These are phyloP conservation scores for Puccinia sorghi DNA, from an alignment of 1,284 basidiomycete species.

Conservation along the genomic window DNA sequence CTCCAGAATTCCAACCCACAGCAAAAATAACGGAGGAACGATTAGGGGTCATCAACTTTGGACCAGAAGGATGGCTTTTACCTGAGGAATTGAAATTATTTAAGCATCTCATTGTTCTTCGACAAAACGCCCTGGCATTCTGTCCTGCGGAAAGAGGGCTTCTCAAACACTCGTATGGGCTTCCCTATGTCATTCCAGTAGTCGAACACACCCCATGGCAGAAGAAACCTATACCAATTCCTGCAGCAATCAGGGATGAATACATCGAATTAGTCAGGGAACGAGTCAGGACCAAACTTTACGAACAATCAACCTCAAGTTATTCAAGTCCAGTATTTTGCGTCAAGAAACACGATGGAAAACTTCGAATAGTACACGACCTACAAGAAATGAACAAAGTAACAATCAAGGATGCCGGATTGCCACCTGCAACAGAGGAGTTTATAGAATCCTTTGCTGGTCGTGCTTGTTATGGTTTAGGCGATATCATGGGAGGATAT, in stretches of 20 bases:
- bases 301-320: not conserved
- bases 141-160: not conserved
- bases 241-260: not conserved
- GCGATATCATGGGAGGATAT: slow-evolving; percentile 25
- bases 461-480: not conserved
- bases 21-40: slow-evolving; percentile 5
- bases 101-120: not conserved
- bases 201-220: not conserved
- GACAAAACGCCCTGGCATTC: not conserved
- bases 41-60: slow-evolving; percentile 8
- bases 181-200: not conserved
- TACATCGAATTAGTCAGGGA: not conserved
- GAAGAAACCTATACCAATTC: not conserved
- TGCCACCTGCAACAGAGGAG: not conserved
- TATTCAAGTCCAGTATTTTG: not conserved
- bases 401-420: slow-evolving; percentile 1
- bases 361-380: not conserved
- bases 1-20: not conserved
- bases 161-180: not conserved
- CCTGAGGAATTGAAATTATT: slow-evolving; percentile 6
- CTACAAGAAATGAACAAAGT: not conserved
- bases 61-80: slow-evolving; percentile 8
- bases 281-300: not conserved
- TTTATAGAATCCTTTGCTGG: slow-evolving; percentile 10
- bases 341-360: not conserved